Conservation (phyloP, 768 basidiomycete species). For the Leccinum fibrillosum region DNA sequence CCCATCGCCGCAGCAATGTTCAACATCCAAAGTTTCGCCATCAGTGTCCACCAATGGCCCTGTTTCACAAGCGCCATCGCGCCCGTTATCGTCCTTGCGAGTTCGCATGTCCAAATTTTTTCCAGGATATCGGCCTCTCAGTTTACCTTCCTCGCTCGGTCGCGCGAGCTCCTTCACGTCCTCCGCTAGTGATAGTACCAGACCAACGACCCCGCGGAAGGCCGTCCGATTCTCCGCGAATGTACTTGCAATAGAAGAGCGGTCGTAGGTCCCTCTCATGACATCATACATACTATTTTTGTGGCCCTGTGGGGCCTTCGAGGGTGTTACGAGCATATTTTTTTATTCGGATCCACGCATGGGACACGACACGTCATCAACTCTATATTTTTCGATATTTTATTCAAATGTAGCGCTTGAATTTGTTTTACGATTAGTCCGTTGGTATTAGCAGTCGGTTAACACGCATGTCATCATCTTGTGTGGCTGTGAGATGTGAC, state of each 20-base stretch:
- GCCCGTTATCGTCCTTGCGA: conserved; percentile 40
- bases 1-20: conserved; percentile 16
- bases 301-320: neutral
- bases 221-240: conserved; percentile 60
- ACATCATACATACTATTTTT: conserved; percentile 1
- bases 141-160: conserved; percentile 33
- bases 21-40: conserved; percentile 17
- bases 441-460: neutral
- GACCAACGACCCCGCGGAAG: conserved; percentile 50
- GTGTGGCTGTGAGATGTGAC: conserved; percentile 28
- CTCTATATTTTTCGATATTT: conserved; percentile 26
- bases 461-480: conserved; percentile 18
- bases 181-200: conserved; percentile 33
- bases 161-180: conserved; percentile 30
- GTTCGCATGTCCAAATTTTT: conserved; percentile 53
- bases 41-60: conserved; percentile 33
- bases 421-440: neutral
- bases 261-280: conserved; percentile 8
- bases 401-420: conserved; percentile 29
- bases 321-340: conserved; percentile 17
- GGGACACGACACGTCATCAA: conserved; percentile 17
- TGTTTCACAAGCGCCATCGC: conserved; percentile 23
- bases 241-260: conserved; percentile 30
- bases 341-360: conserved; percentile 19
- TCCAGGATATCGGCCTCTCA: conserved; percentile 39